Evolutionary conservation across 2,329 filamentous ascomycete genomes (phyloP).

Genomic region (Pseudocercospora macadamiae): DNA sequence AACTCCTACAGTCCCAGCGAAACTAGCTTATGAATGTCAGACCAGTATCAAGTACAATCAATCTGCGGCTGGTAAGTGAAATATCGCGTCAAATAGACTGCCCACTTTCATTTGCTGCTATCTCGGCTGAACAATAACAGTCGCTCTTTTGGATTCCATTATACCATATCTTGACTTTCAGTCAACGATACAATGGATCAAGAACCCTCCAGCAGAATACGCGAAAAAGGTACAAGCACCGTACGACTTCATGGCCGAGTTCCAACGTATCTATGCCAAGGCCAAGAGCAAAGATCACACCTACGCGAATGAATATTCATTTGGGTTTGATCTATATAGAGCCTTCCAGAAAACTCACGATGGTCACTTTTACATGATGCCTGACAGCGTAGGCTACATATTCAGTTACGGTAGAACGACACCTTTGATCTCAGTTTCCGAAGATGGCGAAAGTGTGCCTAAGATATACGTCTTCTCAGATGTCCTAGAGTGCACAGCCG

Average conservation of each 20-base stretch:
- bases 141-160: constrained; percentile 47
- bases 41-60: constrained; percentile 51
- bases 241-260: constrained; percentile 46
- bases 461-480: constrained; percentile 59
- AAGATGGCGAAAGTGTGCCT: constrained; percentile 62
- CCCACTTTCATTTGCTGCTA: neutral
- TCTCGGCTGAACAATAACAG: constrained; percentile 17
- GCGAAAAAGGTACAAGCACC: constrained; percentile 48
- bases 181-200: constrained; percentile 48
- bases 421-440: constrained; percentile 62
- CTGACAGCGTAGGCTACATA: constrained; percentile 55
- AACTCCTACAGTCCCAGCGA: constrained; percentile 46
- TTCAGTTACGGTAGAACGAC: constrained; percentile 56
- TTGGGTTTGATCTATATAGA: constrained; percentile 56
- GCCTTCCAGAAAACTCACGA: constrained; percentile 63
- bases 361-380: constrained; percentile 63
- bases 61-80: constrained; percentile 34
- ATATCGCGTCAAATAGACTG: neutral
- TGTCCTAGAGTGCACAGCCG: constrained; percentile 45
- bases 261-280: constrained; percentile 44
- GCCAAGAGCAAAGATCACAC: constrained; percentile 34
- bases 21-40: constrained; percentile 51
- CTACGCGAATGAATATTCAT: constrained; percentile 49
- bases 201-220: constrained; percentile 51
- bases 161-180: constrained; percentile 52